Evolutionary conservation across 2,329 filamentous ascomycete genomes (phyloP), one percentile per base, ranked within the genome.

Genomic region (Pseudocercospora fijiensis): DNA sequence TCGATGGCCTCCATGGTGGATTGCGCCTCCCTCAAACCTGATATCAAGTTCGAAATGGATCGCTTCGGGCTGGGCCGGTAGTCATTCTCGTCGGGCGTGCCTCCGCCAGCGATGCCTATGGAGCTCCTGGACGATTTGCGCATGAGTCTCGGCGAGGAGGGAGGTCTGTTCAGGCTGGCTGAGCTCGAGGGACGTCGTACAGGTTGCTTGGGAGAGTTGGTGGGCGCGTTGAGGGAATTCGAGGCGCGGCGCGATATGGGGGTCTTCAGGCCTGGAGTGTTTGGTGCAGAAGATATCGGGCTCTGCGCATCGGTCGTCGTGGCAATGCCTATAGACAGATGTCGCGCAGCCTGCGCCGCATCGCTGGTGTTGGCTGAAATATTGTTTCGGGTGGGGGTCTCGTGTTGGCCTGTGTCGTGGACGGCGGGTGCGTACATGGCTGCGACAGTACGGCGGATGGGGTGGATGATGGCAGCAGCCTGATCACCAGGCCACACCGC

Each of bases 41-140:
- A 62, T 43, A 76, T 73, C 22, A 76, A 61, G 30, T 73, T 75
- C 57, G 71, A 74, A 22, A 76, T 76, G 26, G 72, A 74, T 22
- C 72, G 67, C 64, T 76, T 76, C 1, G 74, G 74, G 3, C 73
- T 76, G 4, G 71, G 70, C 41, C 70, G 58, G 43, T 63, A 64
- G 18, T 72, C 70, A 8, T 64, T 60, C 4, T 70, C 70, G 11
- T 71, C 71, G 4, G 53, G 51, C 7, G 57, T 57, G 30, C 16
- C 30, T 45, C 61, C 55, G 51, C 64, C 69, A 18, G 65, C 68
- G 4, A 75, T 55, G 9, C 66, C 68, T 6, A 75, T 55, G 9
- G 73, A 75, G 3, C 69, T 63, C 24, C 73, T 61, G 28, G 73
- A 75, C n/a, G 55, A 63, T 55, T 68, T 70, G 22, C 64, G 65